Evolutionary conservation across 2,329 filamentous ascomycete species (phyloP), one percentile per base, ranked within the genome.

Genomic region (Phaeomoniella chlamydospora): DNA sequence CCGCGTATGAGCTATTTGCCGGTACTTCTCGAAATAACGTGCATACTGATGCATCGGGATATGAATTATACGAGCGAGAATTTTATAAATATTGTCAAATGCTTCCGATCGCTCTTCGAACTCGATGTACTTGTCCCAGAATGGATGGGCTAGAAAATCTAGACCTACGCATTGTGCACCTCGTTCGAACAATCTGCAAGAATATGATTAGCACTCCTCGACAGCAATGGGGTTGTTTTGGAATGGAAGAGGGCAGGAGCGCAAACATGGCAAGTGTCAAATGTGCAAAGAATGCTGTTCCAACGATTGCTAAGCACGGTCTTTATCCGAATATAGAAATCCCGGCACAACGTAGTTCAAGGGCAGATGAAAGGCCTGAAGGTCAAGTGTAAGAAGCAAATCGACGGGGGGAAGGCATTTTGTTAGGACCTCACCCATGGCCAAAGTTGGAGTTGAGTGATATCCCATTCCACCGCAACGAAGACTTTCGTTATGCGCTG

Each of bases 81-180:
- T 84, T 29, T 74, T 75, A 48, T 92, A 93, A 37, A 94, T 83
- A 49, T 77, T 84, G 43, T 92, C 83, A 11, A 80, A 74, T 0
- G 80, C 76, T 50, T 94, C 86, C 42, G 88, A 68, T 2, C 87
- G 80, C 55, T 94, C 87, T 55, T 96, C 90, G 50, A 92, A 96
- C 54, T 96, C 90, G 44, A 98, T 75, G 52, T 94, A 98, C 61
- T 94, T 96, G 58, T 98, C 90, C 90, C 90, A 98, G 62, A 98
- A 94, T 1, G 86, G 86, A 54, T 94, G 86, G 2, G 87, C 80
- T 18, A 94, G 69, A 53, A 94, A 98, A 59, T 98, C 90, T 13
- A 96, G 70, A 12, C 90, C 90, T 29, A 94, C 86, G 49, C 74
- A 79, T 18, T 72, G 71, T 17, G 85, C 82, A 43, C 81, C 90